Base-by-base conservation (phyloP, 495 filamentous ascomycete genomes). In the Aspergillus nanangensis region DNA sequence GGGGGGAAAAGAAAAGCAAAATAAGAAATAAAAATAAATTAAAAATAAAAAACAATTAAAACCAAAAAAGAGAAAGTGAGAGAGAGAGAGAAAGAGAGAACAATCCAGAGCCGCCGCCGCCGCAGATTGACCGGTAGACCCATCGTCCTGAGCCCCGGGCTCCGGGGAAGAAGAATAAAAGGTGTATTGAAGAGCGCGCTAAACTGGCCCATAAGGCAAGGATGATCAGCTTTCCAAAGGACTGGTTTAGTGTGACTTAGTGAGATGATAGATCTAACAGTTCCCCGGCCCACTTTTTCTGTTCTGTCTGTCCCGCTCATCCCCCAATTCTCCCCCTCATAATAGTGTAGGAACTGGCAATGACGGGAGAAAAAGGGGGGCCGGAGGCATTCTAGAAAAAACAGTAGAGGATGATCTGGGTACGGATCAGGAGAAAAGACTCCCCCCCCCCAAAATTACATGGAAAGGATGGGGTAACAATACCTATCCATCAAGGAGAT, bases 181-280 rank as follows among this genome's bases (percentile, higher is more conserved):
- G 40, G 52, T 56, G 42, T 51, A 51, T 38, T 41, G 59, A 53
- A 50, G 58, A 56, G 45, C 52, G 56, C 58, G 63, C 67, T 68
- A 70, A 65, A 48, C 44, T 55, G 49, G 55, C 56, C 55, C 55
- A 54, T 66, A 62, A 64, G 60, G 63, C 43, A 58, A 57, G 56
- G 57, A 60, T 61, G 61, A 68, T 69, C 63, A 48, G 52, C 55
- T 63, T 61, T 61, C 63, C 64, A 62, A 57, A 62, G 48, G 45
- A 60, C 51, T 71, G 67, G 64, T 63, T 65, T 65, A 66, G 67
- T 65, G 63, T 37, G 54, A 57, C 46, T 61, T 64, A 62, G 60
- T 64, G 57, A 67, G 66, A 66, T 68, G 65, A 71, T 71, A 69
- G 67, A 71, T 71, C 67, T 69, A 58, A 61, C 53, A 51, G 45